Base-by-base conservation (phyloP, 768 basidiomycete genomes). In the Termitomyces sp. region DNA sequence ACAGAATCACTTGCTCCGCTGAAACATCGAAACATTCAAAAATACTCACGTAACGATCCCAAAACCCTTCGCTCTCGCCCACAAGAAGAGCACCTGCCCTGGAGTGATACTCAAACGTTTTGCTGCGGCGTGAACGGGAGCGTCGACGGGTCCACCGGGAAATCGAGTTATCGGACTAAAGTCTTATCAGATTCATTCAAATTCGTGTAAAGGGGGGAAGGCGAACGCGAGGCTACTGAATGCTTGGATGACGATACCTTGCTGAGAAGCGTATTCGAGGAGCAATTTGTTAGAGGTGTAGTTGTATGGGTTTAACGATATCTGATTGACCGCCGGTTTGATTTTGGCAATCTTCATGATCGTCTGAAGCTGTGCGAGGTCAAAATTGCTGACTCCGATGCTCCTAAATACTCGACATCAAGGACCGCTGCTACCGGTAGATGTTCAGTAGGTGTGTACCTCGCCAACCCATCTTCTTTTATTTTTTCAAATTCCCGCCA, bases 271-370 rank as follows among this genome's bases (percentile, higher is more conserved):
- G 64, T 72, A 84, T 16, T 79, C 79, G 31, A 88, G 69, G 9
- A 83, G 66, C 4, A 73, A 65, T 59, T 79, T 81, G 56, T 78
- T 72, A 55, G 75, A 67, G 0, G 72, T 69, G 61, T 82, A 81
- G 59, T 83, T 84, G 68, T 87, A 88, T 2, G 86, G 84, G 61
- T 85, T 78, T 36, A 87, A 71, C 16, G 64, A 62, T 51, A 86
- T 81, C 80, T 85, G 89, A 66, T 92, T 89, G 42, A 87, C 87
- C 1, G 82, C 85, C 4, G 89, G 89, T 39, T 77, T 81, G 63
- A 86, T 70, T 37, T 71, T 75, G 0, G 85, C 84, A 0, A 70
- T 67, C 63, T 79, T 80, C 54, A 84, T 55, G 4, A 90, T 61
- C 3, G 69, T 69, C 64, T 87, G 73, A 18, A 91, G 74, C 50